Base-by-base conservation (phyloP, 2,329 filamentous ascomycete species). In the Neodidymelliopsis sp. region DNA sequence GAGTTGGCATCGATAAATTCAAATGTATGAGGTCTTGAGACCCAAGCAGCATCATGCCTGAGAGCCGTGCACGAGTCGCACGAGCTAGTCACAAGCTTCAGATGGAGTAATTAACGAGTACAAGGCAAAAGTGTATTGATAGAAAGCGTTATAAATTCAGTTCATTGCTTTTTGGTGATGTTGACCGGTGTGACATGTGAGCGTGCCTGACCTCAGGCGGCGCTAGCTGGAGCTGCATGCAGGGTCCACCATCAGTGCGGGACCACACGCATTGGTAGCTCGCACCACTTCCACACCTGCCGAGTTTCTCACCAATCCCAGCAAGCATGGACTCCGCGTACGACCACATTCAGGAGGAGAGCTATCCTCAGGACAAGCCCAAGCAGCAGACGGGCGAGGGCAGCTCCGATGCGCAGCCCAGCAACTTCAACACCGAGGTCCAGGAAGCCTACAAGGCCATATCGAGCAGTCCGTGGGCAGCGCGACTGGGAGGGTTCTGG, bases 381-480 rank as follows among this genome's bases (percentile, higher is more conserved):
- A 79, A 82, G 59, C 74, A 79, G 57, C 76, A 77, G 27, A 69
- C 63, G 25, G 77, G 80, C 56, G 75, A 78, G 53, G 72, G 62
- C 59, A 60, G 60, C 59, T 48, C 59, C 35, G 54, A 59, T 52
- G 51, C 65, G 65, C 53, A 75, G 41, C 44, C 59, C 60, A 71
- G 71, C 62, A 78, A 87, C 41, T 82, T 99, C 60, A 95, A 95
- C 69, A 83, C 85, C 60, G 94, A 99, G 67, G 82, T 99, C 56
- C 91, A 96, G 75, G 91, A 97, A 74, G 94, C 93, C 6, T 97
- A 97, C 80, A 91, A 91, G 68, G 92, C 92, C 18, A 90, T 99
- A 68, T 93, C 91, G 3, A 84, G 86, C 59, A 96, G 91, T 64
- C 89, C 91, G 9, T 99, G 94, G 94, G 94, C 93, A 33, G 85